phyloP scores from a whole-genome alignment of 179 eudicot genomes.

The Camellia oleifera region DNA sequence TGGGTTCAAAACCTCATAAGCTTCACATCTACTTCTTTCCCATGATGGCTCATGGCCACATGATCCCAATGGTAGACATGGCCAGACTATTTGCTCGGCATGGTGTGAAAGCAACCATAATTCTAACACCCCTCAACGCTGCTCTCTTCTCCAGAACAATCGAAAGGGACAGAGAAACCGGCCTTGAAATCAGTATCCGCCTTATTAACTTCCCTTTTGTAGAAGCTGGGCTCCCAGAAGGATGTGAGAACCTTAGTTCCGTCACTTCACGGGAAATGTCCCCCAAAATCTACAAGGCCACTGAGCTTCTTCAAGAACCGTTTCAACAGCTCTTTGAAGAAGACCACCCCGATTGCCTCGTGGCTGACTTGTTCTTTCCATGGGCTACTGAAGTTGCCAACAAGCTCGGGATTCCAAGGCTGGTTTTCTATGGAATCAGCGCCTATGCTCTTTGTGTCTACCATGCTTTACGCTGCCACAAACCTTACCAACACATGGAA shows the following conservation, averaged over 20 bases:
- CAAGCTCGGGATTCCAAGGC: slow-evolving; percentile 30
- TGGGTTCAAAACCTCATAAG: slow-evolving; percentile 13
- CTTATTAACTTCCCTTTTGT: slow-evolving; percentile 17
- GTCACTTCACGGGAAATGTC: slow-evolving; percentile 7
- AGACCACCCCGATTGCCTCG: slow-evolving; percentile 35
- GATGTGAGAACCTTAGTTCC: slow-evolving; percentile 18
- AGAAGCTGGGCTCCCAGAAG: slow-evolving; percentile 26
- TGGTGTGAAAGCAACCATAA: slow-evolving; percentile 22
- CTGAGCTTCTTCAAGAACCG: slow-evolving; percentile 18
- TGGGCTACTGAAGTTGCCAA: slow-evolving; percentile 36
- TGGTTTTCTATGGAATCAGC: slow-evolving; percentile 33
- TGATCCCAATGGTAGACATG: slow-evolving; percentile 35
- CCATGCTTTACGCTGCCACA: slow-evolving; percentile 10
- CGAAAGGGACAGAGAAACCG: background rate
- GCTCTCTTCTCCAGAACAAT: slow-evolving; percentile 14
- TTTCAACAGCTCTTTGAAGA: slow-evolving; percentile 16
- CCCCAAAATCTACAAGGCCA: slow-evolving; percentile 7
- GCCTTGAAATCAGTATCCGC: slow-evolving; percentile 17
- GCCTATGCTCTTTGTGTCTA: slow-evolving; percentile 27
- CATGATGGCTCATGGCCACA: slow-evolving; percentile 31
- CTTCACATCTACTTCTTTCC: slow-evolving; percentile 31
- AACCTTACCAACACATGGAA: slow-evolving; percentile 24
- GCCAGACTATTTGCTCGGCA: slow-evolving; percentile 25
- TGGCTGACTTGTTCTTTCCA: slow-evolving; percentile 34
- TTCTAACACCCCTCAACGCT: slow-evolving; percentile 23